Conservation (phyloP, 169 alveolate genomes). For the Perkinsus marinus region DNA sequence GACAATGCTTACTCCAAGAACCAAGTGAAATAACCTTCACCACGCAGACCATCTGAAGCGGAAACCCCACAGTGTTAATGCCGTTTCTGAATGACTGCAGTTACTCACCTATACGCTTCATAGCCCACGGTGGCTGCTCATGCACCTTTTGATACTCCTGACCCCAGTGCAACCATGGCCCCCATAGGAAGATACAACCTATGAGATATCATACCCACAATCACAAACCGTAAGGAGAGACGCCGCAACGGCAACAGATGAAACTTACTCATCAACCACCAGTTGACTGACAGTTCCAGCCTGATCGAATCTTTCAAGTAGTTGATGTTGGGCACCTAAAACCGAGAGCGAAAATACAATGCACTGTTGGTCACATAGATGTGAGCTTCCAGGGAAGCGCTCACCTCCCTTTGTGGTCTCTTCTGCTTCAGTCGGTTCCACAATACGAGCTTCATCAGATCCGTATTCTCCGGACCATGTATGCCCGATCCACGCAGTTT, state of each 20-base stretch:
- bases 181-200: background rate
- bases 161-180: background rate
- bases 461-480: constrained; percentile 75
- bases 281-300: background rate
- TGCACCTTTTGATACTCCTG: background rate
- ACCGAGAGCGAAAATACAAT: background rate
- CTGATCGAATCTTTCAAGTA: background rate
- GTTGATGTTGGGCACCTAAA: background rate
- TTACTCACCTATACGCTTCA: background rate
- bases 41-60: constrained; percentile 16
- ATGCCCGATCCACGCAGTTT: constrained; percentile 63
- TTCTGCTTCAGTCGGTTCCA: constrained; percentile 63
- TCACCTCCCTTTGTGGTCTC: constrained; percentile 58
- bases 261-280: background rate
- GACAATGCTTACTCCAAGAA: constrained; percentile 6
- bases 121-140: background rate
- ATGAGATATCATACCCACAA: background rate
- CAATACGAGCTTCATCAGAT: constrained; percentile 49
- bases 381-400: constrained; percentile 8
- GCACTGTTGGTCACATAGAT: background rate
- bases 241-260: background rate
- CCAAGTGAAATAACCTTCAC: constrained; percentile 25
- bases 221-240: background rate
- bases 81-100: no score
- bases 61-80: no score